A percentile compares a stretch with the other conserved stretches of the same genome.
Evolutionary conservation across 2,329 filamentous ascomycete species (phyloP).

Genomic region (Berkeleyomyces rouxiae): DNA sequence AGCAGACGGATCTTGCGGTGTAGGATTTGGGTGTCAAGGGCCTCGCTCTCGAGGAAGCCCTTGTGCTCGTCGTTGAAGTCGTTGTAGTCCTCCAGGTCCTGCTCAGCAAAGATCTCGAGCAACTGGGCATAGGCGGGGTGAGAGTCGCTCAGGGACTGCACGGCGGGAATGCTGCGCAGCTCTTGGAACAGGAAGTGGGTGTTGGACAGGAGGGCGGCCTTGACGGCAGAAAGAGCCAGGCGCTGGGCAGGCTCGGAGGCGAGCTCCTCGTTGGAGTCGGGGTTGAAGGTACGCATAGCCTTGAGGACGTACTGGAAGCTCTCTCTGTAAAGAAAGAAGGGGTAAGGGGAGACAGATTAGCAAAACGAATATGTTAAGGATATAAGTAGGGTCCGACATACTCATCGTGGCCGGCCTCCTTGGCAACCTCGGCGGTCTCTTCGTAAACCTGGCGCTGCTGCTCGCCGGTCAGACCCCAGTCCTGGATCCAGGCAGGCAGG

Average conservation of each 20-base stretch:
- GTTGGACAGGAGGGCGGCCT: conserved; percentile 35
- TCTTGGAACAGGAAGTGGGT: conserved; percentile 59
- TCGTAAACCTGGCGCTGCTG: conserved; percentile 74
- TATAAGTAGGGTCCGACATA: conserved; percentile 28
- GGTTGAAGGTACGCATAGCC: conserved; percentile 44
- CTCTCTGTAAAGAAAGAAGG: conserved; percentile 24
- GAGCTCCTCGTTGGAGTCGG: conserved; percentile 35
- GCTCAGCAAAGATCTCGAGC: conserved; percentile 86
- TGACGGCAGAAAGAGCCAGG: conserved; percentile 40
- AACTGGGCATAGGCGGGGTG: conserved; percentile 79
- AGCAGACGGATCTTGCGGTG: conserved; percentile 93
- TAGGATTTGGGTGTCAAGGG: conserved; percentile 54
- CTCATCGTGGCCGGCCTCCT: conserved; percentile 60
- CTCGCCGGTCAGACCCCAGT: conserved; percentile 70
- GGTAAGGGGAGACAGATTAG: background rate
- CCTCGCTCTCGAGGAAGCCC: conserved; percentile 64
- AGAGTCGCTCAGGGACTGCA: conserved; percentile 74
- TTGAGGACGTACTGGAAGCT: conserved; percentile 52
- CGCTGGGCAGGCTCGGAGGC: conserved; percentile 43
- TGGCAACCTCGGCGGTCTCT: conserved; percentile 64
- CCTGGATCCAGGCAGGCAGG: conserved; percentile 63
- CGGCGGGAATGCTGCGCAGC: conserved; percentile 61
- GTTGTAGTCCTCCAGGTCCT: conserved; percentile 87
- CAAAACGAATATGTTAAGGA: background rate
- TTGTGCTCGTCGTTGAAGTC: conserved; percentile 89